phyloP scores from a whole-genome alignment of 2,329 filamentous ascomycete genomes.

The Colletotrichum euphorbiae region DNA sequence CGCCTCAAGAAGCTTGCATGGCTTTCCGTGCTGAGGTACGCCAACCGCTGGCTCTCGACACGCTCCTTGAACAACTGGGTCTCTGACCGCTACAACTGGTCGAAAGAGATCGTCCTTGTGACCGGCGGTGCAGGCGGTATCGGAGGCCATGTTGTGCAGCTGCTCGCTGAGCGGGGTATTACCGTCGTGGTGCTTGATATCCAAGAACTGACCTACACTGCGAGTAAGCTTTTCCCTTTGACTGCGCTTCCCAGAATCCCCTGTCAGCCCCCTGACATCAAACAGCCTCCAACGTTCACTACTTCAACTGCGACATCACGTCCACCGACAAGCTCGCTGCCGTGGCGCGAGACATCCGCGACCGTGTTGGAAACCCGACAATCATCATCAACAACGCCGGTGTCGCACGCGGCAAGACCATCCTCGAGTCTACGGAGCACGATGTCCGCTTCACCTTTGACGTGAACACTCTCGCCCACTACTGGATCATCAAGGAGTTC shows the following conservation, averaged over 20 bases:
- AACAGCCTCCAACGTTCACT: constrained; percentile 67
- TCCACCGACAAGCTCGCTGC: constrained; percentile 64
- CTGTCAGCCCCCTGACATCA: constrained; percentile 3
- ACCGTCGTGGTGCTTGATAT: constrained; percentile 80
- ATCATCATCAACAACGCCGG: constrained; percentile 81
- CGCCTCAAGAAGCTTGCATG: constrained; percentile 65
- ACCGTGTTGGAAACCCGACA: constrained; percentile 71
- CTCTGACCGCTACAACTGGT: constrained; percentile 71
- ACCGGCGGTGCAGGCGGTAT: constrained; percentile 83
- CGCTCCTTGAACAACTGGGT: constrained; percentile 62
- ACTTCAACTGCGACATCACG: constrained; percentile 78
- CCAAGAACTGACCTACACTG: constrained; percentile 65
- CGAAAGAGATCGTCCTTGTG: constrained; percentile 76
- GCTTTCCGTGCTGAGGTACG: constrained; percentile 60
- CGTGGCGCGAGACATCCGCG: constrained; percentile 64
- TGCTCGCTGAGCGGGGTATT: constrained; percentile 73
- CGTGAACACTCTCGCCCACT: constrained; percentile 77
- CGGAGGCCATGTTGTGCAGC: constrained; percentile 72
- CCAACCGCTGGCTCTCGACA: constrained; percentile 64
- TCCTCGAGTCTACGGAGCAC: constrained; percentile 68
- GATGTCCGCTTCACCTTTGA: constrained; percentile 76
- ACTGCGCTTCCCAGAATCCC: not conserved
- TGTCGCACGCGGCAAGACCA: constrained; percentile 68
- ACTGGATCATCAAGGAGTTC: constrained; percentile 74
- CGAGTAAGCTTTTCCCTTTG: constrained; percentile 50